These are phyloP conservation scores for Xanthoconium separans DNA, from an alignment of 1,284 basidiomycete species.

Conservation along the genomic window DNA sequence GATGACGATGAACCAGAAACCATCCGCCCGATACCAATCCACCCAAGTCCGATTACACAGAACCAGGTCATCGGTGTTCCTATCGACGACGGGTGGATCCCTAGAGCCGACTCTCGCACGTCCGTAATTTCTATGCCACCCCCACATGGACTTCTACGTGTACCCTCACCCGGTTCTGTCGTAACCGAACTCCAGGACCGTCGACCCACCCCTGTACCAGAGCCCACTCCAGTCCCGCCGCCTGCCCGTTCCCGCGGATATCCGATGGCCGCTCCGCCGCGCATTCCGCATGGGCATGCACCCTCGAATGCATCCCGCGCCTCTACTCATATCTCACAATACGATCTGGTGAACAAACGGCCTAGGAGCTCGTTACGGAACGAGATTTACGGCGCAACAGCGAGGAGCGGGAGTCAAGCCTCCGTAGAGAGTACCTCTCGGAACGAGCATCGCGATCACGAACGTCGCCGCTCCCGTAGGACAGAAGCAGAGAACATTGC, in stretches of 20 bases:
- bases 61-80: conserved; percentile 20
- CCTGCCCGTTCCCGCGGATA: conserved; percentile 33
- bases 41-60: conserved; percentile 14
- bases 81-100: conserved; percentile 44
- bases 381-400: conserved; percentile 21
- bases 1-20: conserved; percentile 25
- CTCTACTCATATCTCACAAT: conserved; percentile 32
- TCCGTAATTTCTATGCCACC: conserved; percentile 37
- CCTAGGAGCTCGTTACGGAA: conserved; percentile 27
- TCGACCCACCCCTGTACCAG: conserved; percentile 2
- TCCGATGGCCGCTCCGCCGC: conserved; percentile 11
- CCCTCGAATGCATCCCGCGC: conserved; percentile 26
- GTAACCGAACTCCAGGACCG: conserved; percentile 17
- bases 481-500: conserved; percentile 29
- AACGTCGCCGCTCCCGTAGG: conserved; percentile 13
- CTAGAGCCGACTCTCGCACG: conserved; percentile 32
- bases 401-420: conserved; percentile 27
- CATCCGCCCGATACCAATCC: conserved; percentile 37
- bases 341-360: conserved; percentile 31
- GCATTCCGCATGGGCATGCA: conserved; percentile 13
- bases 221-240: conserved; percentile 20
- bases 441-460: conserved; percentile 14
- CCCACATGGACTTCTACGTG: conserved; percentile 35
- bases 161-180: conserved; percentile 15
- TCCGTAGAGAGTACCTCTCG: conserved; percentile 19